Evolutionary conservation across 371 early-diverging fungal genomes (phyloP).

Genomic region (Mortierella sp.): DNA sequence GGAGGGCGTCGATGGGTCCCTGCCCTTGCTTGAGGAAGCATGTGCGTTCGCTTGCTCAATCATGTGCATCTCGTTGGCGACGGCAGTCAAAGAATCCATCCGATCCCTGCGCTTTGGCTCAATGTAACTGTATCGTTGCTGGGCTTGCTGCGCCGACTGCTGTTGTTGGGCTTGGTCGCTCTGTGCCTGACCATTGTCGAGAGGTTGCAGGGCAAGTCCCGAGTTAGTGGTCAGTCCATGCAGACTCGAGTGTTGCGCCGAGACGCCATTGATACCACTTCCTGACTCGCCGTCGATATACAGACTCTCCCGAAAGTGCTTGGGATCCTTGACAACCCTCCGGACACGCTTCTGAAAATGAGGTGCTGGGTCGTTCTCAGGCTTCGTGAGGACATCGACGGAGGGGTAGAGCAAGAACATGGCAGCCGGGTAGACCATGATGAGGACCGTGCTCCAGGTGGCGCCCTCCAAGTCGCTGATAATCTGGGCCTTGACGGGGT

Average conservation of each 20-base stretch:
- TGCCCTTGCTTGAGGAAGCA: constrained; percentile 10
- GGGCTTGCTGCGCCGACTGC: constrained; percentile 2
- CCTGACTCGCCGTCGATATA: constrained; percentile 36
- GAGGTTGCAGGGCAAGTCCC: not conserved
- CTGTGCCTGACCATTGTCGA: constrained; percentile 11
- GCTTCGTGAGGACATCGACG: constrained; percentile 43
- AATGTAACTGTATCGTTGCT: constrained; percentile 28
- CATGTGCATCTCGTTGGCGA: constrained; percentile 42
- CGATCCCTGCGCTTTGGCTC: constrained; percentile 39
- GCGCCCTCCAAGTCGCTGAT: constrained; percentile 40
- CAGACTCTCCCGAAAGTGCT: constrained; percentile 42
- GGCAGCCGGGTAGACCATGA: constrained; percentile 49
- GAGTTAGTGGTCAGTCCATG: constrained; percentile 39
- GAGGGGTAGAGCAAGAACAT: constrained; percentile 54
- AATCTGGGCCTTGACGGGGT: constrained; percentile 36
- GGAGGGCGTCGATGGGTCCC: not conserved
- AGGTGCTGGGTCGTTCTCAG: constrained; percentile 39
- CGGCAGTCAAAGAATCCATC: constrained; percentile 48
- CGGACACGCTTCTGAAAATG: constrained; percentile 44
- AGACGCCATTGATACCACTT: constrained; percentile 19
- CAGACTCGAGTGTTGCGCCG: constrained; percentile 27
- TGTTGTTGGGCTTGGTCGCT: constrained; percentile 8
- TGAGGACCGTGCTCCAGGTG: constrained; percentile 37
- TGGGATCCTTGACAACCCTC: constrained; percentile 39
- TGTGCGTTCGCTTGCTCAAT: constrained; percentile 24